These are phyloP conservation scores for Avena eriantha DNA, from an alignment of 176 grass and related monocot species.

Conservation along the genomic window DNA sequence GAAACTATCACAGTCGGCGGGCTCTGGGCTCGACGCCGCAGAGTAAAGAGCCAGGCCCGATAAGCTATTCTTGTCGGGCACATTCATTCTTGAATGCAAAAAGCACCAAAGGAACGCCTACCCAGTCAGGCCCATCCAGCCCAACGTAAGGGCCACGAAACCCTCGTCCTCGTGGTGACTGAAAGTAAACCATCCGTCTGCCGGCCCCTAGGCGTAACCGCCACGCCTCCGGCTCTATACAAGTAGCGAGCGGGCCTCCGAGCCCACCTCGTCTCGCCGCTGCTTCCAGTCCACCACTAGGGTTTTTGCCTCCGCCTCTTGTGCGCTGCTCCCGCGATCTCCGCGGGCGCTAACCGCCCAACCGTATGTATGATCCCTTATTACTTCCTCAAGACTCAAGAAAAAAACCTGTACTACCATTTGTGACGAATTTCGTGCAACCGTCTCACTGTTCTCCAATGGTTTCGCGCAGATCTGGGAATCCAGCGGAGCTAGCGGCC, in stretches of 20 bases:
- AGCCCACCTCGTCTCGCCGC: background rate
- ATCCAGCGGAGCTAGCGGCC: slow-evolving; percentile 22
- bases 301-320: background rate
- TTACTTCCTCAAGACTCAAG: background rate
- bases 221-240: background rate
- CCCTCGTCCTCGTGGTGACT: background rate
- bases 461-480: slow-evolving; percentile 28
- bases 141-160: slow-evolving; percentile 21
- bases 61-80: too few species aligned
- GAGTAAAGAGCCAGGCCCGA: too few species aligned
- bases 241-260: background rate
- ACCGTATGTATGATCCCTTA: background rate
- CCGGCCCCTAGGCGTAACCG: background rate
- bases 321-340: background rate
- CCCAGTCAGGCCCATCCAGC: background rate
- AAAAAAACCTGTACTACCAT: background rate
- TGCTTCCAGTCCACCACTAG: background rate
- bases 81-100: too few species aligned
- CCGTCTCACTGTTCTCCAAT: background rate
- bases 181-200: background rate
- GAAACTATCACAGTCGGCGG: background rate
- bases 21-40: too few species aligned
- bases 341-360: background rate
- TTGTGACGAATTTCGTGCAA: too few species aligned
- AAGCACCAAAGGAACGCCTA: too few species aligned